Base-by-base conservation (phyloP, 208 protist species). In the Leptomonas seymouri region DNA sequence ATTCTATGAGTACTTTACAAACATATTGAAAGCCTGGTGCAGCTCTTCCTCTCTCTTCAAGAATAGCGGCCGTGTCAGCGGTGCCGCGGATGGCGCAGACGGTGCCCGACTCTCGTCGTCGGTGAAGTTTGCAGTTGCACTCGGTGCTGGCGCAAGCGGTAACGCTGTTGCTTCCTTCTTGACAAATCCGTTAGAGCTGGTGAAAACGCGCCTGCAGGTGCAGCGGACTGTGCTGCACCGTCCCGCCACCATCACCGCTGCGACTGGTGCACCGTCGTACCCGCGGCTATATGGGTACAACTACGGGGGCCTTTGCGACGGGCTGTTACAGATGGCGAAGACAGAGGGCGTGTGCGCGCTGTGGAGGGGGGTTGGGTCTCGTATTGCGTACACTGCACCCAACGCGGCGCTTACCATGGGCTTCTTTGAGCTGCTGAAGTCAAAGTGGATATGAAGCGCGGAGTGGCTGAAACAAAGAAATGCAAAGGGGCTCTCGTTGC, bases 141-240 rank as follows among this genome's bases (percentile, higher is more conserved):
- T 95, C 27, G 49, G 59, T n/a, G 81, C 86, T 8, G 92, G 92
- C 9, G 85, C 75, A 0, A 60, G 68, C 7, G 87, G 76, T 7
- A 91, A 87, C 68, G 50, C 84, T n/a, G 58, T 90, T 15, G 86
- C 90, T 20, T 93, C 82, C 0, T 42, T 91, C 3, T 48, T 59
- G 54, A 97, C 93, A 27, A 97, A 97, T 74, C 90, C 91, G 46
- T 59, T 97, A 20, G 93, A 97, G 68, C 71, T 97, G 31, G 82
- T 95, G 45, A 97, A 97, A 77, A 93, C 93, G 46, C 86, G 93
- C 0, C 62, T 97, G 68, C 93, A 97, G 77, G 86, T 97, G 21
- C 91, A 97, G 71, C 77, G 86, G 0, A 74, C 86, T 0, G 76
- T 90, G 34, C 63, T 94, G 48, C 60, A 72, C 21, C 41, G 62